phyloP scores from a whole-genome alignment of 192 early-diverging fungal genomes.

The Coemansia aciculifera region DNA sequence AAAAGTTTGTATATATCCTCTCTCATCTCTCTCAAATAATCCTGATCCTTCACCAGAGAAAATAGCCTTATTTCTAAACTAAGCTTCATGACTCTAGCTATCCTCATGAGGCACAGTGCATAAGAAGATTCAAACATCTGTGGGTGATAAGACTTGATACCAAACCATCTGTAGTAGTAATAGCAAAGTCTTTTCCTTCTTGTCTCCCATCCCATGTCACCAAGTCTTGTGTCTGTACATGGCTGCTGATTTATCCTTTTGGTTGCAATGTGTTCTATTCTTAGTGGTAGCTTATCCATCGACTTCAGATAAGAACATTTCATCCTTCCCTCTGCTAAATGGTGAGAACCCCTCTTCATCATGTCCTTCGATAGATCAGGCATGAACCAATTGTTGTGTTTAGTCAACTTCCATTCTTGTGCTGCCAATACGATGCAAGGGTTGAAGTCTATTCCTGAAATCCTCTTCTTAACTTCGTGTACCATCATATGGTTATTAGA shows the following conservation, averaged over 20 bases:
- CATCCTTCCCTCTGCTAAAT: neutral
- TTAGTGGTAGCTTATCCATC: neutral
- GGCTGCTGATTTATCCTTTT: conserved; percentile 1
- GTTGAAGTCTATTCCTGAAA: conserved; percentile 3
- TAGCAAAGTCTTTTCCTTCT: conserved; percentile 15
- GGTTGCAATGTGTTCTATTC: neutral
- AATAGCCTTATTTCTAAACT: conserved; percentile 3
- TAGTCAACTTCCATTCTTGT: neutral
- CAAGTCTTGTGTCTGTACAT: conserved; percentile 4
- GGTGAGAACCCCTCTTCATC: neutral
- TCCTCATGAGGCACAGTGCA: conserved; percentile 7
- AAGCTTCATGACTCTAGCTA: conserved; percentile 10
- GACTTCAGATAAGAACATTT: neutral
- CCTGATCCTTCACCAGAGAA: conserved; percentile 4
- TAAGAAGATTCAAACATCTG: conserved; percentile 15
- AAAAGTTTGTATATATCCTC: conserved; percentile 13
- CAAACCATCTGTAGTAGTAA: conserved; percentile 16
- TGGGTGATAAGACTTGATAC: conserved; percentile 13
- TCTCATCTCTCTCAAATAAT: conserved; percentile 17
- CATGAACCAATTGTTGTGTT: conserved; percentile 12
- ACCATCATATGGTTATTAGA: conserved; percentile 11
- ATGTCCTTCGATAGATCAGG: conserved; percentile 4
- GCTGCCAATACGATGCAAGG: conserved; percentile 1
- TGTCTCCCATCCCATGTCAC: conserved; percentile 9
- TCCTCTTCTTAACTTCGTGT: conserved; percentile 14